These are phyloP conservation scores for Neurospora africana DNA, from an alignment of 495 filamentous ascomycete species.

Conservation along the genomic window DNA sequence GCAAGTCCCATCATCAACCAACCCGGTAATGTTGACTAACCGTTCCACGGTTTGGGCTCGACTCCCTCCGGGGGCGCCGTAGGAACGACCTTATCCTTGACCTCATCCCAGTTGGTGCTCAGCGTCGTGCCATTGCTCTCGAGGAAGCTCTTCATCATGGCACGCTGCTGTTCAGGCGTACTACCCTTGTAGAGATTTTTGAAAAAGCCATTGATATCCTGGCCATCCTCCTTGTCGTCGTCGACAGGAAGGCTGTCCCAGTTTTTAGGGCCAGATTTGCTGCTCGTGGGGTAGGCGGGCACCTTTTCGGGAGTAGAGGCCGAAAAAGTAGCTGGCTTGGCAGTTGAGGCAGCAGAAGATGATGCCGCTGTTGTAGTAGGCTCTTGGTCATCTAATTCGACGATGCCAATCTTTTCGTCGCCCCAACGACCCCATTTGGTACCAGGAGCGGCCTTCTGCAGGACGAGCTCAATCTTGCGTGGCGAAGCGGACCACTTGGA, in stretches of 20 bases:
- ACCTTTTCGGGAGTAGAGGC: conserved; percentile 5
- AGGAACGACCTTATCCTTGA: conserved; percentile 60
- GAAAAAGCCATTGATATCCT: conserved; percentile 78
- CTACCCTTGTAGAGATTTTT: conserved; percentile 78
- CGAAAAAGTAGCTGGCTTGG: not conserved
- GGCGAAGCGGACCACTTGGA: conserved; percentile 56
- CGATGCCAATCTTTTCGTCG: conserved; percentile 13
- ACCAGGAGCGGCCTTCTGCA: conserved; percentile 56
- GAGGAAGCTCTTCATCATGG: conserved; percentile 95
- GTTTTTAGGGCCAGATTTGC: conserved; percentile 70
- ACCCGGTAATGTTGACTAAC: not conserved
- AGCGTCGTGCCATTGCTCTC: conserved; percentile 90
- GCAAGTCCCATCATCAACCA: not conserved
- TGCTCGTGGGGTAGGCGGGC: conserved; percentile 82
- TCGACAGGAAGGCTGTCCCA: conserved; percentile 68
- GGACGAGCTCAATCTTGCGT: conserved; percentile 74
- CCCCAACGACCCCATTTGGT: conserved; percentile 60
- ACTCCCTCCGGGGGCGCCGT: conserved; percentile 67
- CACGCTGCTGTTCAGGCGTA: conserved; percentile 68
- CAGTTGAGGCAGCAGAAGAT: not conserved
- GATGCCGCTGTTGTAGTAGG: not conserved
- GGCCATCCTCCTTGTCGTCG: conserved; percentile 51
- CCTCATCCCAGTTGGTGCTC: conserved; percentile 89
- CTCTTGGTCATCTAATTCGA: not conserved
- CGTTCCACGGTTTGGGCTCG: conserved; percentile 56